Evolutionary conservation across 31 red algal genomes (phyloP).

Genomic region (Porphyra umbilicalis): DNA sequence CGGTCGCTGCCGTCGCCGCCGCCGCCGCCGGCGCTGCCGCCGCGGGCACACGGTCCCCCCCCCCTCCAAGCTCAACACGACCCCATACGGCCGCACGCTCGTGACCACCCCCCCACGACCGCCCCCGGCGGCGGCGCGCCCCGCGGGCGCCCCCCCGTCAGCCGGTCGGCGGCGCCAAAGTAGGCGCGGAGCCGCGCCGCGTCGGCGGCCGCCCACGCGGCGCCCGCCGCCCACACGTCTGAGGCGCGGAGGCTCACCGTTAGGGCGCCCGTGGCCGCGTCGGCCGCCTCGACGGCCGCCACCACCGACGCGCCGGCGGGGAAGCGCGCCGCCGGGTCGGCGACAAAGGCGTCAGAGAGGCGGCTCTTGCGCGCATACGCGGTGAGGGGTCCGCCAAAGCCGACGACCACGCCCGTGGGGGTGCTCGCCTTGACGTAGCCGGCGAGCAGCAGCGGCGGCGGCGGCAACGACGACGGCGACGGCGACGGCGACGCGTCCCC

Average conservation of each 20-base stretch:
- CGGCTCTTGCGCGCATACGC: slow-evolving; percentile 42
- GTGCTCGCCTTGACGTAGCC: slow-evolving; percentile 61
- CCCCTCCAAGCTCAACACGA: neutral
- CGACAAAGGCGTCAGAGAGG: slow-evolving; percentile 55
- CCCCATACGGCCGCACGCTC: neutral
- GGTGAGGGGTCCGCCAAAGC: slow-evolving; percentile 50
- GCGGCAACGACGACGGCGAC: neutral
- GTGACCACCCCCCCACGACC: neutral
- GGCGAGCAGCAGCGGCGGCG: slow-evolving; percentile 1
- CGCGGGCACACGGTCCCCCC: too few species aligned
- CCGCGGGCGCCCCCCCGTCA: neutral
- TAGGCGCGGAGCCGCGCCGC: neutral
- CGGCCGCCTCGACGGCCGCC: neutral
- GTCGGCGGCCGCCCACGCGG: neutral
- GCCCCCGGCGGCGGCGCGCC: neutral
- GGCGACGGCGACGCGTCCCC: neutral
- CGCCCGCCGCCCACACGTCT: neutral
- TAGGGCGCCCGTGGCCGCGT: neutral
- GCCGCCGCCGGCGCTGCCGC: too few species aligned
- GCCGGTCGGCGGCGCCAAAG: neutral
- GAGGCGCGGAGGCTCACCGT: neutral
- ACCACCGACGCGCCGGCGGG: neutral
- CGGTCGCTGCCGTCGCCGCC: too few species aligned
- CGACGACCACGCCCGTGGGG: slow-evolving; percentile 47
- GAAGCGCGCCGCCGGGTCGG: slow-evolving; percentile 18